Evolutionary conservation across 2,329 filamentous ascomycete species (phyloP), one percentile per base, ranked within the genome.

Genomic region (Immersiporthe knoxdaviesiana): DNA sequence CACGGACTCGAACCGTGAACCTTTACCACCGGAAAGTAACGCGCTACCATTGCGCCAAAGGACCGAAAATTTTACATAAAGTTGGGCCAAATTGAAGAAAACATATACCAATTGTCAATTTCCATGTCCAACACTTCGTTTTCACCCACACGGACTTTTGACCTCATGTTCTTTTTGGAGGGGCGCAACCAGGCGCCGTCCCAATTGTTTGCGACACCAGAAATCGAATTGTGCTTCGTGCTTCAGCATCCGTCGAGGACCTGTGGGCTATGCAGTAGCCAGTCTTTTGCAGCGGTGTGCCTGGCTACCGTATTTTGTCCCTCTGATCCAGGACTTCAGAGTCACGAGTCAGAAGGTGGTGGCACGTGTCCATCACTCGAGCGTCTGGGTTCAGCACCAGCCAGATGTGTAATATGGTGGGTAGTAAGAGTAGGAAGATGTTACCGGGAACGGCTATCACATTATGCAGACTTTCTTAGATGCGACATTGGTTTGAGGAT

Each of bases 11-110:
- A 30, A 56, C 35, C 35, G 39, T 65, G 63, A 59, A 44, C 27
- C 59, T 59, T 56, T 41, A 59, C 54, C 50, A 65, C 59, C 59
- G 59, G 59, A 62, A 62, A 72, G 71, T 70, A 72, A 72, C 70
- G 72, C 71, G 66, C 69, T 72, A 73, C 71, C 72, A 72, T 72
- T 73, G 70, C 69, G 72, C 71, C 68, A 74, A 73, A 71, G 68
- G 70, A 70, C 73, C 72, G 59, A 62, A 60, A 56, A 30, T 56
- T 56, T 54, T 56, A 8, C 50, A 27, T 54, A 16, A 27, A 54
- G 3, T 54, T 54, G 4, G 21, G 44, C 5, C 44, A 11, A n/a
- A 47, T 27, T 27, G 11, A 1, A 4, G 16, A 8, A 4, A 8
- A n/a, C 2, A 47, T 47, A 47, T 47, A 47, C 2, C 18, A 2